A percentile compares a stretch with the other conserved stretches of the same genome.
Evolutionary conservation across 2,329 filamentous ascomycete genomes (phyloP).

Genomic region (Claviceps sp.): DNA sequence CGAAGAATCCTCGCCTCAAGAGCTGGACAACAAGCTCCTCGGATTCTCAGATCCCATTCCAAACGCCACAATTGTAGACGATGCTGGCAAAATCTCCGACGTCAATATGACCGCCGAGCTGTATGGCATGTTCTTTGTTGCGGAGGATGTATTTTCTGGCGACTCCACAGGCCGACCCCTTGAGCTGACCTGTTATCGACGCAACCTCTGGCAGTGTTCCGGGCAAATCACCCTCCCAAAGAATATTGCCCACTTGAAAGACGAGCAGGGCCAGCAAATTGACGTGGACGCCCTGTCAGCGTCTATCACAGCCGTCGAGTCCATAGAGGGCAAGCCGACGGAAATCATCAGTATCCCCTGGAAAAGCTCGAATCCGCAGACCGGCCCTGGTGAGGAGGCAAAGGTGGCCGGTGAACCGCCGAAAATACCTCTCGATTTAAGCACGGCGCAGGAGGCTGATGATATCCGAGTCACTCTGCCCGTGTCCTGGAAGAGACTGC

Average conservation of each 20-base stretch:
- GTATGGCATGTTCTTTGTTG: conserved; percentile 81
- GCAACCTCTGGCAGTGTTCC: conserved; percentile 90
- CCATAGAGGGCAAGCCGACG: conserved; percentile 79
- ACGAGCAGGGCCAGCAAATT: conserved; percentile 65
- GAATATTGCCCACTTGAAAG: conserved; percentile 51
- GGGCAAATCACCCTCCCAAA: conserved; percentile 72
- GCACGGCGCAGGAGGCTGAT: conserved; percentile 55
- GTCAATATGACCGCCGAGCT: conserved; percentile 60
- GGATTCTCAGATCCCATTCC: conserved; percentile 54
- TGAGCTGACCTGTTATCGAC: conserved; percentile 87
- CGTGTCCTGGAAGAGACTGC: conserved; percentile 83
- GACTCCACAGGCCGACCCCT: conserved; percentile 44
- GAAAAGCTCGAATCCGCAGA: conserved; percentile 60
- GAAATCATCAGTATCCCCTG: conserved; percentile 96
- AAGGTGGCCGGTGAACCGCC: conserved; percentile 39
- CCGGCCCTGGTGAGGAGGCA: conserved; percentile 29
- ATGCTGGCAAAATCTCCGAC: conserved; percentile 48
- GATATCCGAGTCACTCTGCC: conserved; percentile 67
- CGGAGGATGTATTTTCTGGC: conserved; percentile 63
- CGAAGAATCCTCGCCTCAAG: conserved; percentile 37
- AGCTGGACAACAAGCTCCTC: conserved; percentile 58
- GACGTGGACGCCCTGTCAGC: conserved; percentile 68
- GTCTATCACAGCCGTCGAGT: conserved; percentile 75
- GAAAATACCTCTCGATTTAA: conserved; percentile 40
- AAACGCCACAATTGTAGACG: conserved; percentile 50